A percentile compares a stretch with the other conserved stretches of the same genome.
Conservation (phyloP, 352 stramenopile genomes). For the Achlya hypogyna region DNA sequence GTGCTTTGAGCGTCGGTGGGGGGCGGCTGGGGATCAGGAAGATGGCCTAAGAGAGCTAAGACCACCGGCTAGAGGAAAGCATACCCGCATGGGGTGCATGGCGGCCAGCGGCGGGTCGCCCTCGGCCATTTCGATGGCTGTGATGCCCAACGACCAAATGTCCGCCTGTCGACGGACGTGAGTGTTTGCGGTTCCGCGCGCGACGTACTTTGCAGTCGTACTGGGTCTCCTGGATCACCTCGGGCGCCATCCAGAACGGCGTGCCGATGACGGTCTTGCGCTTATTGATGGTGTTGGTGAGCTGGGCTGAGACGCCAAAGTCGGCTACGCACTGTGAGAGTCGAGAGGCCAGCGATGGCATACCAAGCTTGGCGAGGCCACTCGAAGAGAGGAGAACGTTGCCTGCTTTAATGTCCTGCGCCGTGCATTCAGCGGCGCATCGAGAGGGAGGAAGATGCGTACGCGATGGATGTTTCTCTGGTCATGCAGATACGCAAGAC, state of each 20-base stretch:
- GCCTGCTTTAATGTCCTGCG: conserved; percentile 71
- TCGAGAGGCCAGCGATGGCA: background rate
- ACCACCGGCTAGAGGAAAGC: background rate
- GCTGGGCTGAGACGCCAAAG: conserved; percentile 85
- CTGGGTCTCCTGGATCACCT: conserved; percentile 83
- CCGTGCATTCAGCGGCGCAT: background rate
- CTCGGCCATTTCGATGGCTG: conserved; percentile 83
- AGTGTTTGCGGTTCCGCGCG: background rate
- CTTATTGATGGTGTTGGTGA: conserved; percentile 86
- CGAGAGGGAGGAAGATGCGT: background rate
- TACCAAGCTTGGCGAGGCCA: conserved; percentile 60
- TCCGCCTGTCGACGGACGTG: conserved; percentile 28
- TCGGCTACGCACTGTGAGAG: conserved; percentile 30
- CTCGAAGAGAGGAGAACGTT: conserved; percentile 72
- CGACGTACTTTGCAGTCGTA: conserved; percentile 60
- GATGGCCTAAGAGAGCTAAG: conserved; percentile 30
- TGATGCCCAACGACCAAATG: conserved; percentile 83
- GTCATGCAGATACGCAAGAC: conserved; percentile 73
- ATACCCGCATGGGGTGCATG: conserved; percentile 76
- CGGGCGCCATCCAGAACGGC: conserved; percentile 88
- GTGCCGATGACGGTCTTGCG: conserved; percentile 86
- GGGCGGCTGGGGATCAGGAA: conserved; percentile 70
- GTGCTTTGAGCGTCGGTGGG: conserved; percentile 39
- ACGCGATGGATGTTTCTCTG: conserved; percentile 71
- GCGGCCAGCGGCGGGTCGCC: conserved; percentile 73